These are phyloP conservation scores for Sequoiadendron giganteum DNA, from an alignment of 75 land plant species.

Conservation along the genomic window DNA sequence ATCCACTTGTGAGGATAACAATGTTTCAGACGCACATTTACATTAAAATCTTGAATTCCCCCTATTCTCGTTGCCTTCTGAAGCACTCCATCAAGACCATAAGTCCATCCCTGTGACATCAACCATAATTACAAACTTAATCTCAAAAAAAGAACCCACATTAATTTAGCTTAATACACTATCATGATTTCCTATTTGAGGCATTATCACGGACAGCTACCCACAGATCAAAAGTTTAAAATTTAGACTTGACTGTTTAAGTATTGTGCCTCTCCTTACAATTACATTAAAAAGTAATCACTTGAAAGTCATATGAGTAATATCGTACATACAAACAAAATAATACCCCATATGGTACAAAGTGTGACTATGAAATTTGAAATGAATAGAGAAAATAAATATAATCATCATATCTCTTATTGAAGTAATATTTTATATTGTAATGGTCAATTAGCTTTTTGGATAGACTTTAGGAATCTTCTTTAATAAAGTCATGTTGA, in stretches of 20 bases:
- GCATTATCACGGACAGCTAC: neutral
- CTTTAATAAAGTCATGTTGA: too few relatives aligned
- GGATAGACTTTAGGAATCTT: too few relatives aligned
- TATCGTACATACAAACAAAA: neutral
- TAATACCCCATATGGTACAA: neutral
- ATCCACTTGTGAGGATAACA: neutral
- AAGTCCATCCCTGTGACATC: constrained; percentile 79
- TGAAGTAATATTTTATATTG: too few relatives aligned
- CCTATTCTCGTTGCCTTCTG: constrained; percentile 77
- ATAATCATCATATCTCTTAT: neutral
- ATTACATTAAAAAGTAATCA: neutral
- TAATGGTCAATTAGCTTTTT: too few relatives aligned
- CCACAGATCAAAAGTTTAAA: neutral
- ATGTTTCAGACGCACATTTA: constrained; percentile 33
- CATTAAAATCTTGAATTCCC: constrained; percentile 66
- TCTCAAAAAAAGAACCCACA: neutral
- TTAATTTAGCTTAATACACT: neutral
- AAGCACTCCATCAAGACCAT: constrained; percentile 84
- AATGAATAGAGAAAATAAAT: neutral
- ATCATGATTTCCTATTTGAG: neutral
- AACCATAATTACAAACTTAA: neutral
- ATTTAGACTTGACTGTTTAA: neutral
- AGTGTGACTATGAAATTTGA: neutral
- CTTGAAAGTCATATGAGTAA: neutral
- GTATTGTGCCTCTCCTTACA: neutral